These are phyloP conservation scores for Fusarium nanum DNA, from an alignment of 2,329 filamentous ascomycete genomes.

Conservation along the genomic window DNA sequence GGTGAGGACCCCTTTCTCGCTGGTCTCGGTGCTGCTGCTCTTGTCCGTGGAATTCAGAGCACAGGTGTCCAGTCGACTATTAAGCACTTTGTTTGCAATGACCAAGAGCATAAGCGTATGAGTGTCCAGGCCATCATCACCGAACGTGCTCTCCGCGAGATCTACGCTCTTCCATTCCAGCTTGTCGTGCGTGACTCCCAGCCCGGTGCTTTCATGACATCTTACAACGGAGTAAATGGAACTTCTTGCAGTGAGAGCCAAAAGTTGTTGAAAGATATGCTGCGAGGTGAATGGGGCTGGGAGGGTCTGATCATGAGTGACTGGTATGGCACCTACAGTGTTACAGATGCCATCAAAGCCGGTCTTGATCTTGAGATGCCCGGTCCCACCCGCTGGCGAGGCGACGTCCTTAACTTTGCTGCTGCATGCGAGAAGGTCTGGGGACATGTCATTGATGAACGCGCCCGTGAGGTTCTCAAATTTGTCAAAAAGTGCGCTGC, in stretches of 20 bases:
- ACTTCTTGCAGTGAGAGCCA: conserved; percentile 65
- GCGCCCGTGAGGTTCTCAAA: conserved; percentile 68
- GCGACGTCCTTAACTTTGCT: conserved; percentile 63
- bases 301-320: conserved; percentile 69
- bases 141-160: conserved; percentile 67
- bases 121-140: conserved; percentile 66
- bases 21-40: conserved; percentile 64
- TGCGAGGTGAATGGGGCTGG: conserved; percentile 69
- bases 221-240: conserved; percentile 70
- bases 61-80: conserved; percentile 67
- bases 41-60: conserved; percentile 67
- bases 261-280: conserved; percentile 61
- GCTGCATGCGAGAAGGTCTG: conserved; percentile 68
- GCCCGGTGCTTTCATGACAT: conserved; percentile 68
- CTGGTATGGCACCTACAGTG: conserved; percentile 69
- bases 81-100: conserved; percentile 72
- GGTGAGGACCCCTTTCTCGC: conserved; percentile 69
- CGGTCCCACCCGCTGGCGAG: conserved; percentile 63
- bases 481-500: conserved; percentile 68
- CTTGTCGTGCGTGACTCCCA: conserved; percentile 63
- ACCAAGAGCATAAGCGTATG: conserved; percentile 69
- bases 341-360: conserved; percentile 61
- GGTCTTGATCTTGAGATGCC: conserved; percentile 72
- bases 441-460: conserved; percentile 65
- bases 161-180: conserved; percentile 69